Evolutionary conservation across 108 stramenopile species (phyloP), one percentile per base, ranked within the genome.

Genomic region (Schizochytrium sp.): DNA sequence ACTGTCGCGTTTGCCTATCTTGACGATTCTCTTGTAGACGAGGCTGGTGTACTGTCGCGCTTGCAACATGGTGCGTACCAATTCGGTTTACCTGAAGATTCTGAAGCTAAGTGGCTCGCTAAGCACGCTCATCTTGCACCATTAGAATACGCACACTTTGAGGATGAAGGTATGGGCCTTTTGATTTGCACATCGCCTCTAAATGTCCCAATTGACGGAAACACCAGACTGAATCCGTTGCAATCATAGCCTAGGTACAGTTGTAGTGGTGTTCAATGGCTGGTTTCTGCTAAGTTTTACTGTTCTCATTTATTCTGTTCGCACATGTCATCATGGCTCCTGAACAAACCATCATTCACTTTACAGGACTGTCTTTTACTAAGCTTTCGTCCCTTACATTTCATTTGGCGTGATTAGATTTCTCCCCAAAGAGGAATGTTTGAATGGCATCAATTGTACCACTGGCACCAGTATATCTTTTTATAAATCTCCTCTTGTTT

Each of bases 101-200:
- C 61, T 7, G 41, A 64, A 42, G 1, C 61, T 42, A 64, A 64
- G 61, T 64, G 12, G 8, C 19, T 64, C 41, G 41, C 41, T 42
- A 38, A 42, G 7, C 17, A 42, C 61, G 61, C 61, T 4, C 7
- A 64, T 13, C 61, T 64, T 42, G 42, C 38, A 42, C 61, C 61
- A 4, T 42, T 64, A 5, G 61, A 64, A 7, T 4, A 64, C 12
- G 61, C 4, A 4, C 61, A 42, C 19, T 13, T 64, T 64, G 17
- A 10, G 41, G 61, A 19, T 42, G 61, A 64, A 64, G 42, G 19
- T 7, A 64, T 42, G 8, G 61, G 61, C 42, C 19, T 64, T 42
- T n/a, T 64, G 8, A 38, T 64, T 42, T 64, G 61, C 61, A 1
- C 61, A 38, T 64, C 61, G 61, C 61, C 61, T 7, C 61, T 64